phyloP scores from a whole-genome alignment of 2,329 filamentous ascomycete genomes.

The Ceratocystis lukuohia region DNA sequence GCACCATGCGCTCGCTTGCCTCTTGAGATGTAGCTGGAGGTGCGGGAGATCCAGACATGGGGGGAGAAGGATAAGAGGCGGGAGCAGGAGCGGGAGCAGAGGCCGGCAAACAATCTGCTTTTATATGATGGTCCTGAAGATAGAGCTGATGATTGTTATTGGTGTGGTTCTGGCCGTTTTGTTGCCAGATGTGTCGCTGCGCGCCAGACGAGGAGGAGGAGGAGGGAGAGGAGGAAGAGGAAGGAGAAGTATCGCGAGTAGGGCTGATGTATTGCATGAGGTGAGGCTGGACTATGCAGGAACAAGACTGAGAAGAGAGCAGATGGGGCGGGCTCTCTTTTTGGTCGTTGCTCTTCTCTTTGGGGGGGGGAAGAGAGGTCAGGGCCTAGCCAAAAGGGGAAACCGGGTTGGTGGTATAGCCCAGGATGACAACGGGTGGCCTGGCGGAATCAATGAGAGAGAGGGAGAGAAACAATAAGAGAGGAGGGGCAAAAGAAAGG shows the following conservation, averaged over 20 bases:
- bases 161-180: too few species aligned
- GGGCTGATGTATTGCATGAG: slow-evolving; percentile 42
- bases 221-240: slow-evolving; percentile 27
- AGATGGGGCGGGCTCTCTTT: slow-evolving; percentile 7
- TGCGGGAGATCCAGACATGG: slow-evolving; percentile 58
- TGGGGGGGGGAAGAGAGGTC: background rate
- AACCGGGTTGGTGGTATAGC: slow-evolving; percentile 7
- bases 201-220: slow-evolving; percentile 36
- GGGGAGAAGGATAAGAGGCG: slow-evolving; percentile 55
- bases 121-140: slow-evolving; percentile 2
- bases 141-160: background rate
- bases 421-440: slow-evolving; percentile 1
- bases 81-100: slow-evolving; percentile 38
- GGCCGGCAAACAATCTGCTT: background rate
- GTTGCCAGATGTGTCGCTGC: slow-evolving; percentile 32
- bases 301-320: slow-evolving; percentile 6
- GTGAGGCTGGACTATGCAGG: slow-evolving; percentile 5
- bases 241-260: slow-evolving; percentile 32
- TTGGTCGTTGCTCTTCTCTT: slow-evolving; percentile 4
- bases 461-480: background rate
- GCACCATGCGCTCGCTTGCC: slow-evolving; percentile 40
- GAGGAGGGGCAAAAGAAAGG: background rate
- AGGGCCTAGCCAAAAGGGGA: slow-evolving; percentile 2
- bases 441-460: background rate
- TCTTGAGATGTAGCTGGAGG: slow-evolving; percentile 47